Conservation (phyloP, 352 stramenopile genomes). For the Pythium monospermum region DNA sequence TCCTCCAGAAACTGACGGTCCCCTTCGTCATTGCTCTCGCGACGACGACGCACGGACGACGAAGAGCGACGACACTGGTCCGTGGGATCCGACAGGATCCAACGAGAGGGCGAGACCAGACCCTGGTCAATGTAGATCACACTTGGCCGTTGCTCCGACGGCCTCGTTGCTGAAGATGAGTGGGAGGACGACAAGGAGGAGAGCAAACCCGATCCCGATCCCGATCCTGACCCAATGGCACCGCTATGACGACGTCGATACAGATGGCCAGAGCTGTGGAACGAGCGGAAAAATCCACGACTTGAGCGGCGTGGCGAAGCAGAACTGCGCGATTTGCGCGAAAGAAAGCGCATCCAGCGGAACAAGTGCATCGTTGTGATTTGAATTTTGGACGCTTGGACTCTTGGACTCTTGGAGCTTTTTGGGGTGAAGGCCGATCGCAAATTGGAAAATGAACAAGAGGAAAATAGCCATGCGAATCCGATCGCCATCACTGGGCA, state of each 20-base stretch:
- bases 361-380: constrained; percentile 23
- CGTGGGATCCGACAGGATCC: no score
- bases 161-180: not conserved
- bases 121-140: constrained; percentile 7
- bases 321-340: constrained; percentile 9
- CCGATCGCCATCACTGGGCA: no score
- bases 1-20: constrained; percentile 19
- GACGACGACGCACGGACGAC: not conserved
- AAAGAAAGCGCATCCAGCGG: constrained; percentile 17
- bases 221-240: no score
- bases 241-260: not conserved
- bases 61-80: not conserved
- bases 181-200: not conserved
- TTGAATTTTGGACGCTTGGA: no score
- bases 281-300: constrained; percentile 8
- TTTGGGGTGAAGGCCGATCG: not conserved
- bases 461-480: no score
- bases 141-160: constrained; percentile 4
- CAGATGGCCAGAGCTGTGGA: constrained; percentile 1
- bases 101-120: not conserved
- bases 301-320: constrained; percentile 11
- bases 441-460: constrained; percentile 8
- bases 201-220: not conserved
- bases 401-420: not conserved
- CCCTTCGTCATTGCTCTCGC: not conserved